A percentile compares a stretch with the other conserved stretches of the same genome.
Conservation (phyloP, 208 protist genomes). For the Angomonas deanei region DNA sequence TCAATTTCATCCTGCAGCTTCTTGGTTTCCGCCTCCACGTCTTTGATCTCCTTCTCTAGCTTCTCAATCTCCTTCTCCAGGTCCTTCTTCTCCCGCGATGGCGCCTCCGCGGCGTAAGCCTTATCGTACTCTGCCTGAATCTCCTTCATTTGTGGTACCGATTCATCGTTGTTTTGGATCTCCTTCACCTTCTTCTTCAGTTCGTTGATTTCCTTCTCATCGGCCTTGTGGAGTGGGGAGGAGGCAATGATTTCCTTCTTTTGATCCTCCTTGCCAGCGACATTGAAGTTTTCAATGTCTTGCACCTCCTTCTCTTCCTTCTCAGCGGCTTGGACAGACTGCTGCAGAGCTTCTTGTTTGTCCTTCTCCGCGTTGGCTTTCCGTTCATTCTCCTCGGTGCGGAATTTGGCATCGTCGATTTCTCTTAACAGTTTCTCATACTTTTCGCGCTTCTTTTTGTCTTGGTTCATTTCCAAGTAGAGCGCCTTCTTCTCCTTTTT, state of each 20-base stretch:
- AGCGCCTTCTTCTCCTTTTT: conserved; percentile 22
- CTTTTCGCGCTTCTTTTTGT: conserved; percentile 31
- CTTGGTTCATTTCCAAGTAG: conserved; percentile 26
- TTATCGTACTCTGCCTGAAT: conserved; percentile 47
- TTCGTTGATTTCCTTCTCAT: conserved; percentile 19
- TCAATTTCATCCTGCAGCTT: conserved; percentile 46
- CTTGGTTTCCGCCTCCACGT: conserved; percentile 36
- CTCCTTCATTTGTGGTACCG: conserved; percentile 11
- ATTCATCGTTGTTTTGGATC: conserved; percentile 13
- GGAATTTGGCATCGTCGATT: conserved; percentile 38
- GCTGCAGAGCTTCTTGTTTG: conserved; percentile 21
- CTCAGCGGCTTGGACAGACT: conserved; percentile 20
- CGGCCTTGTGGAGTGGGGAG: conserved; percentile 14
- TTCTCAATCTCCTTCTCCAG: conserved; percentile 36
- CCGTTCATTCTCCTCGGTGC: conserved; percentile 28
- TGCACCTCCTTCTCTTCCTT: conserved; percentile 36
- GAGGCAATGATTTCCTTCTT: conserved; percentile 21
- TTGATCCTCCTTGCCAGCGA: conserved; percentile 48
- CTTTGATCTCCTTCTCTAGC: conserved; percentile 58
- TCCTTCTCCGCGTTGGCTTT: conserved; percentile 30
- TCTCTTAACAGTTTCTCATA: conserved; percentile 18
- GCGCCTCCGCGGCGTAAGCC: conserved; percentile 22
- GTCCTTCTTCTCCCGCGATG: conserved; percentile 32
- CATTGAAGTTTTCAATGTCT: conserved; percentile 47
- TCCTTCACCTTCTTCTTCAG: conserved; percentile 21